phyloP scores from a whole-genome alignment of 805 yeast genomes.

The Ascoidea rubescens region DNA sequence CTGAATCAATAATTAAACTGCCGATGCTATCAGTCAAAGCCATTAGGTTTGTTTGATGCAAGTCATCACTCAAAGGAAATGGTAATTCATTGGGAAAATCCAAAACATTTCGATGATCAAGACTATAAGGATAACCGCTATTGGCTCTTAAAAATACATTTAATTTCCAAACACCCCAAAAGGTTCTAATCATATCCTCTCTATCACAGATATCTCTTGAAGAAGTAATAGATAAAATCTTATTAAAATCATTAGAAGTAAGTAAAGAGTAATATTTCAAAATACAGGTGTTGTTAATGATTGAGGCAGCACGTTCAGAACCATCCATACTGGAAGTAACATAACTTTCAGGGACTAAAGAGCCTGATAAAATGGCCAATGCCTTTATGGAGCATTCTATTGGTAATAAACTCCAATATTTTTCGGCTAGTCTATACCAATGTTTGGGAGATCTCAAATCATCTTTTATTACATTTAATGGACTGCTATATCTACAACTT shows the following conservation, averaged over 20 bases:
- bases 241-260: conserved; percentile 14
- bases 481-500: conserved; percentile 19
- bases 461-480: conserved; percentile 14
- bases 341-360: conserved; percentile 18
- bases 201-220: conserved; percentile 19
- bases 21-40: conserved; percentile 11
- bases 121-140: conserved; percentile 22
- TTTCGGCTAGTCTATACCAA: conserved; percentile 23
- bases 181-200: conserved; percentile 19
- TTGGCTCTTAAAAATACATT: conserved; percentile 20
- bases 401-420: conserved; percentile 19
- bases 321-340: conserved; percentile 17
- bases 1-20: conserved; percentile 6
- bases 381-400: conserved; percentile 17
- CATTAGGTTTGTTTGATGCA: conserved; percentile 12
- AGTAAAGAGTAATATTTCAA: conserved; percentile 6
- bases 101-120: conserved; percentile 11
- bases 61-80: conserved; percentile 18
- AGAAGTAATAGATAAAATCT: conserved; percentile 16
- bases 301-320: conserved; percentile 12
- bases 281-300: conserved; percentile 11
- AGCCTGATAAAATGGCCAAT: conserved; percentile 17
- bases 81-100: conserved; percentile 20
- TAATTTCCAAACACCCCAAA: conserved; percentile 26
- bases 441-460: conserved; percentile 19